Evolutionary conservation across 2,329 filamentous ascomycete species (phyloP), one percentile per base, ranked within the genome.

Genomic region (Pseudocercospora macadamiae): DNA sequence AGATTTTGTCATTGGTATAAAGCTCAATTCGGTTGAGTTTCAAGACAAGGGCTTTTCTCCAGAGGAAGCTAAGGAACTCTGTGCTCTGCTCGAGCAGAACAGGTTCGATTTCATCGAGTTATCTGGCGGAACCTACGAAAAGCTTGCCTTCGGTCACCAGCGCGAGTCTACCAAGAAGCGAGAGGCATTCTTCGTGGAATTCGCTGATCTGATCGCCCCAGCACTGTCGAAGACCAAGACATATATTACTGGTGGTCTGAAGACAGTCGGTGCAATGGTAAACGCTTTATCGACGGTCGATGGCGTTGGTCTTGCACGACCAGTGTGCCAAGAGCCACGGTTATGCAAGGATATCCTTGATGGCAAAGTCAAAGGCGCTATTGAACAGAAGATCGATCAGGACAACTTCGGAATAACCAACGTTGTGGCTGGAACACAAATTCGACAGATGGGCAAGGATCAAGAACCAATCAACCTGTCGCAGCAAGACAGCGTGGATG

Each of bases 201-300:
- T 85, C 61, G 85, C 84, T 0, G 79, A 86, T 57, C 68, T 71
- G 60, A 80, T 87, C 67, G 73, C 80, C 23, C 71, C 81, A 30
- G 73, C 69, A 4, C 70, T 84, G 45, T 75, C 63, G 1, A 80
- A 82, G 69, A 87, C 84, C 1, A 84, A 80, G 68, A 79, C 76
- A 0, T 88, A 85, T 62, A 74, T 87, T 36, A 86, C 83, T 0
- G 85, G 85, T 18, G 85, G 85, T 0, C 74, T 88, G 60, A 79
- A 81, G 54, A 81, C 81, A 1, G 79, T 77, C 0, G 74, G 73
- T 18, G 86, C 80, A 2, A 87, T 88, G 85, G 80, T 83, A 12
- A 73, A 77, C n/a, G 84, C 83, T 0, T 75, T 88, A n/a, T 23
- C 21, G 12, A 78, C 78, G 0, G 82, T 88, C 3, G 80, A 88